Evolutionary conservation across 2,329 filamentous ascomycete species (phyloP), one percentile per base, ranked within the genome.

Genomic region (Zalaria obscura): DNA sequence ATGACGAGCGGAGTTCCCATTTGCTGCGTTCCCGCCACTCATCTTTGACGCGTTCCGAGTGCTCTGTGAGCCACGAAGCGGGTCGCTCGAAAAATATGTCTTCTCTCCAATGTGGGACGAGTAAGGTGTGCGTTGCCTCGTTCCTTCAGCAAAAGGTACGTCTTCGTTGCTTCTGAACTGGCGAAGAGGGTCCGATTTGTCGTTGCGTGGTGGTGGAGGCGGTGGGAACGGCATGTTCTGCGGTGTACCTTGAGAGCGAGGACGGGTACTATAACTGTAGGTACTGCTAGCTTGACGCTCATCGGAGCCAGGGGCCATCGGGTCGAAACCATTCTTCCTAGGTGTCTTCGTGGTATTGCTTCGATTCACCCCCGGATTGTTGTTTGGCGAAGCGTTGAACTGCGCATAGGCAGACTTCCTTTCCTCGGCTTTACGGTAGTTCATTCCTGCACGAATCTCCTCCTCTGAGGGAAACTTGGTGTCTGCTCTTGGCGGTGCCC

Each of bases 281-380:
- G 68, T 69, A 44, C 67, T 66, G 27, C 50, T 47, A 25, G 73
- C 73, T 54, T 72, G 72, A 31, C 71, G 66, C 49, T 78, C 75
- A 51, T 78, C 75, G 31, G 67, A 72, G n/a, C 70, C 73, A 28
- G 72, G 65, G 5, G 65, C 66, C n/a, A 66, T 66, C 18, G 75
- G 73, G 42, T 75, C 70, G 51, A 77, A 79, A 4, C 73, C 75
- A 36, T 64, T 61, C 53, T 65, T 73, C 49, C 66, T 72, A 32
- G 71, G 70, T 3, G 65, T 61, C 40, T 58, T 54, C 3, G 59
- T 57, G 39, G 59, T 63, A 35, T 59, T 56, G 38, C 55, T 64
- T 18, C 62, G 58, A 18, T 54, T 54, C 43, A 65, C 57, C 33
- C 52, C 51, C n/a, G 57, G 49, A 41, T 54, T 55, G 10, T 42